Conservation (phyloP, 73 alveolate species). For the Symbiodinium pilosum region DNA sequence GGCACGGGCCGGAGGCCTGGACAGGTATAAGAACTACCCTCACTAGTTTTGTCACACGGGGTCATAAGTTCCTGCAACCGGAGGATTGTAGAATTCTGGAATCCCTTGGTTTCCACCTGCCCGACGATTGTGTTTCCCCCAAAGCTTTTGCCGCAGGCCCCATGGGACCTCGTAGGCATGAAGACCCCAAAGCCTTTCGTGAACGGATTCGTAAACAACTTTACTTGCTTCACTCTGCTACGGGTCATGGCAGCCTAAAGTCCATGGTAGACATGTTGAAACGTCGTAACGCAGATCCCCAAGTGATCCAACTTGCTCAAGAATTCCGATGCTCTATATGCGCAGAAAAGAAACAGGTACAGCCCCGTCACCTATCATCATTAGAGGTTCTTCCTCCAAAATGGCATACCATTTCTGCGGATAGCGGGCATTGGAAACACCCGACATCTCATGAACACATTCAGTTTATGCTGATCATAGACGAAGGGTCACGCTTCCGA, state of each 20-base stretch:
- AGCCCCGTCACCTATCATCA: neutral
- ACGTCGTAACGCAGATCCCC: neutral
- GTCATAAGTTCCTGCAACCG: neutral
- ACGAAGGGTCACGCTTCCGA: conserved; percentile 26
- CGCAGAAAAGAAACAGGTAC: neutral
- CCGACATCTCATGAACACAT: neutral
- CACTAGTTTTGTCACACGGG: neutral
- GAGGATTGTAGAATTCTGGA: neutral
- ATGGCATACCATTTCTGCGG: neutral
- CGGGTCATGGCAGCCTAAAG: neutral
- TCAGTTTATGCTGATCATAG: neutral
- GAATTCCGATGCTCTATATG: neutral
- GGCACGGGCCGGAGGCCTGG: neutral
- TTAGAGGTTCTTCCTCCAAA: conserved; percentile 16
- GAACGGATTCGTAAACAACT: neutral
- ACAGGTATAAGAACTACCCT: neutral
- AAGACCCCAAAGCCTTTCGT: neutral
- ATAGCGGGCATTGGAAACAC: neutral
- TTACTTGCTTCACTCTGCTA: neutral
- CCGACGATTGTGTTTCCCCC: neutral
- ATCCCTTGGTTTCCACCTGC: neutral
- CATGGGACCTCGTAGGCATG: neutral
- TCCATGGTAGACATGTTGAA: neutral
- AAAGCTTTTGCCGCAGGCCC: neutral
- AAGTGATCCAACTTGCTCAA: neutral